These are phyloP conservation scores for Aureobasidium sp. DNA, from an alignment of 2,329 filamentous ascomycete genomes.

Conservation along the genomic window DNA sequence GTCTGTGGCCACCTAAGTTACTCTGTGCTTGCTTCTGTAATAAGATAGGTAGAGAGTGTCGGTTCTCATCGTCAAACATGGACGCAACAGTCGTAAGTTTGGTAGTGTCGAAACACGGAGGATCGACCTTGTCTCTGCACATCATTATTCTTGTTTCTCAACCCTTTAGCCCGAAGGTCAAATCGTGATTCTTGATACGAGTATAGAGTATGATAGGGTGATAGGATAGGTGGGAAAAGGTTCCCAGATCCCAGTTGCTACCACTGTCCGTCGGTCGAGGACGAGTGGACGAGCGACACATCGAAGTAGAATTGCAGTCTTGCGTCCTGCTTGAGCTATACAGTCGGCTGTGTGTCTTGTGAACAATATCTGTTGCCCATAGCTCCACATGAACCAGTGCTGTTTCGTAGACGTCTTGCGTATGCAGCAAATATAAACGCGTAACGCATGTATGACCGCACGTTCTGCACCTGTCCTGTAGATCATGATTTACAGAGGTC, in stretches of 20 bases:
- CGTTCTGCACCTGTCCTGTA: background rate
- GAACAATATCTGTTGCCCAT: background rate
- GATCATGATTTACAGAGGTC: slow-evolving; percentile 6
- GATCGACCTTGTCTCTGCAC: background rate
- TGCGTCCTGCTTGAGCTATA: background rate
- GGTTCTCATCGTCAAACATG: background rate
- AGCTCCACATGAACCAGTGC: no score
- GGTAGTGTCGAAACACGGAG: background rate
- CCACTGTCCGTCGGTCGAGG: background rate
- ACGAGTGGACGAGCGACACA: background rate
- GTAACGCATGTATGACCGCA: background rate
- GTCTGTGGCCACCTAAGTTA: background rate
- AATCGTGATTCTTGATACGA: background rate
- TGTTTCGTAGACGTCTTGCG: background rate
- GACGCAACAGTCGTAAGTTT: background rate
- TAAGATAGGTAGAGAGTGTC: background rate
- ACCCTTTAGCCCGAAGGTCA: background rate
- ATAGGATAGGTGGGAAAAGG: background rate
- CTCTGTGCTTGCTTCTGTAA: background rate
- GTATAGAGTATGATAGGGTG: background rate
- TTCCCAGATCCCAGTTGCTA: background rate
- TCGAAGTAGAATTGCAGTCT: background rate
- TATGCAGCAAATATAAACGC: background rate
- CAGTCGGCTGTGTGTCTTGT: background rate
- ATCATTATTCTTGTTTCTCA: background rate